Conservation (phyloP, 139 green algal species). For the Chlamydomonas schloesseri region DNA sequence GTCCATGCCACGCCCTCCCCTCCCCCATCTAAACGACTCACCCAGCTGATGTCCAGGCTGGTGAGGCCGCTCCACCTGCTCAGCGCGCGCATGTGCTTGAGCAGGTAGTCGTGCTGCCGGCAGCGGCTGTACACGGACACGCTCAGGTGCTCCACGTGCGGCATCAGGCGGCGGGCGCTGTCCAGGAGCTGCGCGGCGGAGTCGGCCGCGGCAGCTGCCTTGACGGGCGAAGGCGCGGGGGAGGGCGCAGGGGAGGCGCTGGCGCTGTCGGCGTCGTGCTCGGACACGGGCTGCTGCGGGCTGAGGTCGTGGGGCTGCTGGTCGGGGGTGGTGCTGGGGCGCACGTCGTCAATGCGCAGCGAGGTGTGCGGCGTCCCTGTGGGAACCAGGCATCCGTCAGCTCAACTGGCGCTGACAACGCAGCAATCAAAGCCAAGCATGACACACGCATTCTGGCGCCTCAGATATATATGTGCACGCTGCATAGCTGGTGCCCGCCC, state of each 20-base stretch:
- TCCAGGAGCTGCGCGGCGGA: neutral
- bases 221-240: neutral
- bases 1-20: too few relatives aligned
- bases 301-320: too few relatives aligned
- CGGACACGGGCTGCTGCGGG: too few relatives aligned
- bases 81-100: neutral
- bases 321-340: neutral
- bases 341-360: neutral
- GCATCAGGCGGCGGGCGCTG: neutral
- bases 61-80: neutral
- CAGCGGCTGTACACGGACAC: too few relatives aligned
- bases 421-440: too few relatives aligned
- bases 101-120: neutral
- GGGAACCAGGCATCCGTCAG: too few relatives aligned
- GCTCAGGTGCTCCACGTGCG: neutral
- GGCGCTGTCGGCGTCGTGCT: neutral
- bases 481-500: too few relatives aligned
- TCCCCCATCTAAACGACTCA: too few relatives aligned
- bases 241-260: neutral
- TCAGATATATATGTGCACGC: too few relatives aligned
- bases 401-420: too few relatives aligned
- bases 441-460: too few relatives aligned
- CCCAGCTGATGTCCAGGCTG: too few relatives aligned
- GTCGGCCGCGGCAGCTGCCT: neutral
- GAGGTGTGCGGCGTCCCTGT: neutral